Evolutionary conservation across 768 basidiomycete genomes (phyloP), one percentile per base, ranked within the genome.

Genomic region (Lactarius akahatsu): DNA sequence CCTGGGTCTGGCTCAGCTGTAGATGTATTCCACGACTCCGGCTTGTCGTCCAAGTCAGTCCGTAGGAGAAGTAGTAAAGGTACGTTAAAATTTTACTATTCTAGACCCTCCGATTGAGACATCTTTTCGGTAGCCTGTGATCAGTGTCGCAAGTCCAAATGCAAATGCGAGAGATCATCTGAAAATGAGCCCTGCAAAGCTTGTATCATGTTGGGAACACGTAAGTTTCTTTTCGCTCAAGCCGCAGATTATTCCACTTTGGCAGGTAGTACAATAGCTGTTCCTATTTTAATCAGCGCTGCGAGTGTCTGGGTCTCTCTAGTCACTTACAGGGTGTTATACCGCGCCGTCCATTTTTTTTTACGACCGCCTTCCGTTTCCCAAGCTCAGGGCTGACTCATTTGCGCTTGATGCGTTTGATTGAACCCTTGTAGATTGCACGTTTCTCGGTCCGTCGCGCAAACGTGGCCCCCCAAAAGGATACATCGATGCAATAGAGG

Each of bases 401-500:
- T 62, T 67, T 57, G 38, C 47, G 40, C 59, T 60, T 36, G 41
- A 38, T 56, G 32, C 47, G 43, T 57, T 60, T 36, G 47, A 28
- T 34, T 13, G n/a, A n/a, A 28, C 23, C 40, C 45, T 47, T 54
- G 59, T 73, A 91, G 89, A 85, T 23, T 92, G 90, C 73, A 91
- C 91, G 0, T 91, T 90, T 76, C 80, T 91, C 47, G 89, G 88
- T 2, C 89, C 89, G 9, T 91, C 90, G 15, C 84, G 89, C 71
- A 90, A 90, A 74, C 88, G 93, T 70, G 93, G 93, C 2, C 90
- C 91, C 3, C 91, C 92, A n/a, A 93, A 92, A 73, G 94, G 94
- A 1, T 96, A 96, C 80, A 95, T 96, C 73, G 93, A 96, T 72
- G 93, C 93, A 34, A 94, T 96, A 71, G 94, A 96, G 77, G 90